phyloP scores from a whole-genome alignment of 2,329 filamentous ascomycete species.

The Paradendryphiella salina region DNA sequence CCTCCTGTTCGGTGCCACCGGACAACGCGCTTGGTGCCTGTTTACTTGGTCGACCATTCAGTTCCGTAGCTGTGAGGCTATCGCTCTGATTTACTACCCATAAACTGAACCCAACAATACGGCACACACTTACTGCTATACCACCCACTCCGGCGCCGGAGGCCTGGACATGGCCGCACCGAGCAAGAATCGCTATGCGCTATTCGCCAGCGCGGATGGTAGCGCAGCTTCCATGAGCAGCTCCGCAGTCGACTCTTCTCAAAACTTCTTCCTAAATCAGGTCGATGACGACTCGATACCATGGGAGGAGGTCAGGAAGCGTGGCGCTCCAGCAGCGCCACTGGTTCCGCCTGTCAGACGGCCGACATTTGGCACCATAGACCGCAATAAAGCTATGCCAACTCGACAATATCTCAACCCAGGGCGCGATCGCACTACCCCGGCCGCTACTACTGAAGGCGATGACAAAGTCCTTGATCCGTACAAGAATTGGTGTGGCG shows the following conservation, averaged over 20 bases:
- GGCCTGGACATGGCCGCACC: slow-evolving; percentile 20
- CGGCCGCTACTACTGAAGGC: slow-evolving; percentile 11
- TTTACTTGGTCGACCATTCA: not conserved
- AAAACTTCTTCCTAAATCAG: slow-evolving; percentile 32
- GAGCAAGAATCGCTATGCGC: slow-evolving; percentile 31
- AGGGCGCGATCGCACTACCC: slow-evolving; percentile 8
- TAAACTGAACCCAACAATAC: not conserved
- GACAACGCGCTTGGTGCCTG: slow-evolving; percentile 13
- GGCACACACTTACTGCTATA: not conserved
- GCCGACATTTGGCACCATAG: slow-evolving; percentile 14
- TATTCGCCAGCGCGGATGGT: slow-evolving; percentile 24
- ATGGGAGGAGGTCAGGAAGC: slow-evolving; percentile 37
- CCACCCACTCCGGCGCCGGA: not conserved
- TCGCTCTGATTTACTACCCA: not conserved
- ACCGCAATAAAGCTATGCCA: slow-evolving; percentile 1
- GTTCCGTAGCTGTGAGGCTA: not conserved
- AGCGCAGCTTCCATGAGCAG: slow-evolving; percentile 1
- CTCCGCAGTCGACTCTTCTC: slow-evolving; percentile 5
- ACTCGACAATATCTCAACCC: not conserved
- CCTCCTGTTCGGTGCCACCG: slow-evolving; percentile 8
- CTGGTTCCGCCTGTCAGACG: not conserved
- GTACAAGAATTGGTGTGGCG: slow-evolving; percentile 41
- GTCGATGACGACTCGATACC: slow-evolving; percentile 26
- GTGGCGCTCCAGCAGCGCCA: slow-evolving; percentile 10
- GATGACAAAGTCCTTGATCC: slow-evolving; percentile 22